Conservation (phyloP, 805 yeast species). For the Pichia scutulata region DNA sequence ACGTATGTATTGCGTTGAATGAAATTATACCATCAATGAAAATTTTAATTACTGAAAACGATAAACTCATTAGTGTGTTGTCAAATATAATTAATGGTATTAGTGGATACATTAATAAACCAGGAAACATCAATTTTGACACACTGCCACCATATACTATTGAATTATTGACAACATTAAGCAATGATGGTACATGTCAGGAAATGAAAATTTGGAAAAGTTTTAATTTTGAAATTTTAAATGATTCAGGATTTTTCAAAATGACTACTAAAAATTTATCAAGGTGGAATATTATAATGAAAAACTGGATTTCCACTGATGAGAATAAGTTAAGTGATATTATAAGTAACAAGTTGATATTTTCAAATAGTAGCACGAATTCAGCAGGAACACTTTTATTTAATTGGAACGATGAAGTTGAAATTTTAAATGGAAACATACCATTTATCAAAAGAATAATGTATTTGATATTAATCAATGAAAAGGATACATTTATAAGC, state of each 20-base stretch:
- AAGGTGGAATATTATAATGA: constrained; percentile 50
- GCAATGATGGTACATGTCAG: constrained; percentile 28
- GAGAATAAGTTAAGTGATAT: constrained; percentile 52
- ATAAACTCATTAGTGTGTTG: constrained; percentile 45
- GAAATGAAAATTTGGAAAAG: constrained; percentile 55
- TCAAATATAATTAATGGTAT: constrained; percentile 47
- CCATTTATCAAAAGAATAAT: constrained; percentile 48
- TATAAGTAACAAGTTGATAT: constrained; percentile 28
- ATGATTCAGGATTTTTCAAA: constrained; percentile 52
- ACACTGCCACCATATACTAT: constrained; percentile 33
- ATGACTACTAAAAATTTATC: constrained; percentile 21
- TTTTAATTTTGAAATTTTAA: constrained; percentile 53
- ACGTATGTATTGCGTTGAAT: constrained; percentile 35
- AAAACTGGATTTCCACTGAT: constrained; percentile 58
- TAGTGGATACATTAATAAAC: constrained; percentile 45
- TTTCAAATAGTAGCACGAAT: constrained; percentile 39
- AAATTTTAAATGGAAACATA: constrained; percentile 26
- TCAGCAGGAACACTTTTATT: constrained; percentile 38
- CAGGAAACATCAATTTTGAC: constrained; percentile 26
- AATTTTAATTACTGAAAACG: constrained; percentile 47
- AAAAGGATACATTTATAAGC: constrained; percentile 48
- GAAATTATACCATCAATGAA: constrained; percentile 32
- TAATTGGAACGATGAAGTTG: constrained; percentile 29
- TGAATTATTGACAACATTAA: constrained; percentile 33
- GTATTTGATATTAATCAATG: constrained; percentile 55